Conservation (phyloP, 495 filamentous ascomycete species). For the Lentithecium fluviatile region DNA sequence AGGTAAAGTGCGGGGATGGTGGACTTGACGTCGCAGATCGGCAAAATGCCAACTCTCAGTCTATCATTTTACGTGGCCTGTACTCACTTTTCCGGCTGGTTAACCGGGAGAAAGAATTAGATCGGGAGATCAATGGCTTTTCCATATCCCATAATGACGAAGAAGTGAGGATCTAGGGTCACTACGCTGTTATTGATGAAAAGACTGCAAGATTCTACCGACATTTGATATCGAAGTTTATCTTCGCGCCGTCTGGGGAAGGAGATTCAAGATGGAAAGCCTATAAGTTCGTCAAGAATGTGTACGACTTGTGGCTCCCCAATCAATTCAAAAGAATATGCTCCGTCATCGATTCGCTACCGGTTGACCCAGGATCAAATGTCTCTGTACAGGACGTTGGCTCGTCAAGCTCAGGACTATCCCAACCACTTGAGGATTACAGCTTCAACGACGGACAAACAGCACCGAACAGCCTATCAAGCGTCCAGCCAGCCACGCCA, state of each 20-base stretch:
- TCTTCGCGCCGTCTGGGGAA: constrained; percentile 9
- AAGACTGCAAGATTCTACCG: constrained; percentile 24
- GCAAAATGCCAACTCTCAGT: constrained; percentile 31
- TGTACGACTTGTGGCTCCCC: constrained; percentile 28
- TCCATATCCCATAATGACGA: constrained; percentile 22
- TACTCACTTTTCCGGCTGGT: constrained; percentile 9
- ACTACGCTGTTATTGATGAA: constrained; percentile 36
- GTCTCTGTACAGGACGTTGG: not conserved
- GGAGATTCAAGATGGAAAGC: constrained; percentile 31
- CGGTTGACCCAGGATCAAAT: not conserved
- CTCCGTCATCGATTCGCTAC: constrained; percentile 10
- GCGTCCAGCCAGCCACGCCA: too few species aligned
- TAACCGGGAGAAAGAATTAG: constrained; percentile 18
- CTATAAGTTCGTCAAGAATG: constrained; percentile 33
- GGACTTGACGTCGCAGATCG: constrained; percentile 34
- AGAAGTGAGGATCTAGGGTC: constrained; percentile 25
- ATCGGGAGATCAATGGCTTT: constrained; percentile 21
- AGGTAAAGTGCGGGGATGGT: constrained; percentile 31
- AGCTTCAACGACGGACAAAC: not conserved
- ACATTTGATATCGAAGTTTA: constrained; percentile 24
- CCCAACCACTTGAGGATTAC: not conserved
- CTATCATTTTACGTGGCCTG: constrained; percentile 9
- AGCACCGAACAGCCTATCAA: not conserved
- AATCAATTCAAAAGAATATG: constrained; percentile 29
- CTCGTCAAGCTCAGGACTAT: not conserved